Conservation (phyloP, 495 filamentous ascomycete species). For the Diplogelasinospora grovesii region DNA sequence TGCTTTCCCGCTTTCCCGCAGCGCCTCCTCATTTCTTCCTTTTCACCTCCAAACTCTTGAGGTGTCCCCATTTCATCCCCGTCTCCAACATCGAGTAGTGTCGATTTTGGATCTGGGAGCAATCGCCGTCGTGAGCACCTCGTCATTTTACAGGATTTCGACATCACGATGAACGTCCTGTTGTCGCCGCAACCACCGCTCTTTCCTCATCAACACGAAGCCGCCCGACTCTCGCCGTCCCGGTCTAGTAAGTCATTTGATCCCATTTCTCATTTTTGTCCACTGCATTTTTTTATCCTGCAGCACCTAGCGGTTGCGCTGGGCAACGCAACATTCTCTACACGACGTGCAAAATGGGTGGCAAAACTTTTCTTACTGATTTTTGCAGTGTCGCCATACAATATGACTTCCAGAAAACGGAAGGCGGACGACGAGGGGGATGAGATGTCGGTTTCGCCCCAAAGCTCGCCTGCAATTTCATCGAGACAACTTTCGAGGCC, state of each 20-base stretch:
- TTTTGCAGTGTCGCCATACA: conserved; percentile 49
- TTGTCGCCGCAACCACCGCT: conserved; percentile 53
- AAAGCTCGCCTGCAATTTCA: conserved; percentile 66
- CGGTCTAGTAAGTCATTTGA: conserved; percentile 56
- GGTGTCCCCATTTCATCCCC: conserved; percentile 2
- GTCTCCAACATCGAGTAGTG: too few species aligned
- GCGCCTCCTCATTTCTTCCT: conserved; percentile 28
- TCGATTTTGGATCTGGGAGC: too few species aligned
- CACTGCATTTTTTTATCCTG: conserved; percentile 1
- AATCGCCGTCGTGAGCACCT: too few species aligned
- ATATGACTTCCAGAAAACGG: conserved; percentile 61
- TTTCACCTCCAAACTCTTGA: too few species aligned
- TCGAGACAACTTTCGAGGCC: conserved; percentile 58
- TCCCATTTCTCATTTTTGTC: conserved; percentile 2
- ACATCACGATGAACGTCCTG: conserved; percentile 43
- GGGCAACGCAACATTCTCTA: not conserved
- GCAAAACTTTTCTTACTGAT: conserved; percentile 19
- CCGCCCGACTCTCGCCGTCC: conserved; percentile 62
- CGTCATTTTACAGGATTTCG: too few species aligned
- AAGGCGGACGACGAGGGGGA: conserved; percentile 85
- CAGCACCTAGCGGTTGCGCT: too few species aligned
- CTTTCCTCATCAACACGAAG: conserved; percentile 71
- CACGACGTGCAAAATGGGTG: not conserved
- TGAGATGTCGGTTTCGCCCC: conserved; percentile 82
- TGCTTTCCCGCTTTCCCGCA: conserved; percentile 21